phyloP scores from a whole-genome alignment of 2,329 filamentous ascomycete genomes.

The Elsinoe fawcettii region DNA sequence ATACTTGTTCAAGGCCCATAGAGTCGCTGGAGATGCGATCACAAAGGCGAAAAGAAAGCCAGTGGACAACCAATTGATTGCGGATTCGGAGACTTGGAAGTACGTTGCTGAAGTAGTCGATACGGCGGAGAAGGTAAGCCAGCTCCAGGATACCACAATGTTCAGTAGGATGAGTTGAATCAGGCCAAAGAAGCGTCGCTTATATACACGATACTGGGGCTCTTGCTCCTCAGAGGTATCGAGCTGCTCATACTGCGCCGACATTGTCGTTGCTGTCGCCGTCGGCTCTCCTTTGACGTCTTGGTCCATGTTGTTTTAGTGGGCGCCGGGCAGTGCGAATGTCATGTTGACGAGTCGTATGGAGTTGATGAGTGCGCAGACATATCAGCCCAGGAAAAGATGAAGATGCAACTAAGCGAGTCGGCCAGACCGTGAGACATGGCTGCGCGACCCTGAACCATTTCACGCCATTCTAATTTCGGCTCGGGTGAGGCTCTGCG shows the following conservation, averaged over 20 bases:
- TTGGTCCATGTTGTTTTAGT: not conserved
- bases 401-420: no score
- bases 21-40: constrained; percentile 58
- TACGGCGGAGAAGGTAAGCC: constrained; percentile 86
- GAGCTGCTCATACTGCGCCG: constrained; percentile 6
- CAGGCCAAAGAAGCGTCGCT: constrained; percentile 81
- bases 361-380: not conserved
- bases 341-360: not conserved
- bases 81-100: constrained; percentile 64
- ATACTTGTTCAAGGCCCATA: constrained; percentile 67
- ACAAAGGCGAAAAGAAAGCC: constrained; percentile 81
- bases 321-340: not conserved
- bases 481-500: constrained; percentile 6
- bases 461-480: not conserved
- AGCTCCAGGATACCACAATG: constrained; percentile 92
- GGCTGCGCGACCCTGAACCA: not conserved
- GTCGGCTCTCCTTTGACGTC: not conserved
- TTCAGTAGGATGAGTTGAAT: constrained; percentile 79
- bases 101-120: constrained; percentile 65
- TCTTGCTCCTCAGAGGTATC: not conserved
- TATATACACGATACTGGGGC: constrained; percentile 54
- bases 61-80: constrained; percentile 89
- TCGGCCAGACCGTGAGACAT: not conserved
- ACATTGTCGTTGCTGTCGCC: constrained; percentile 2
- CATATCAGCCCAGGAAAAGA: no score